A percentile compares a stretch with the other conserved stretches of the same genome.
Evolutionary conservation across 495 filamentous ascomycete species (phyloP).

Genomic region (Penicillium riverlandense): DNA sequence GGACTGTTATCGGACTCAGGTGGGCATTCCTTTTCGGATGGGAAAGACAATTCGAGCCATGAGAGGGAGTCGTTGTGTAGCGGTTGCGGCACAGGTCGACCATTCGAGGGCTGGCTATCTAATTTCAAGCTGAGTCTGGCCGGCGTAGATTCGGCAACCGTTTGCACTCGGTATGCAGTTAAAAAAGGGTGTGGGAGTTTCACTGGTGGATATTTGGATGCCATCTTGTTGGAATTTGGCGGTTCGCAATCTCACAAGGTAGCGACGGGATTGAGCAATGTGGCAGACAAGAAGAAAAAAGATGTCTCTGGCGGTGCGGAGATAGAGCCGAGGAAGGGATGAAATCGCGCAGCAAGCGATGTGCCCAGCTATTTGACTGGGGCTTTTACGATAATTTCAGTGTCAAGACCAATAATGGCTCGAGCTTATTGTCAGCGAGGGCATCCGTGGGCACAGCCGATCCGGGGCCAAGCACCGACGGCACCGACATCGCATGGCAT

Average conservation of each 20-base stretch:
- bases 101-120: conserved; percentile 17
- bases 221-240: conserved; percentile 6
- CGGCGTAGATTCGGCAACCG: conserved; percentile 13
- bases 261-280: too few relatives aligned
- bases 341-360: too few relatives aligned
- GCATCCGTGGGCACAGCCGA: too few relatives aligned
- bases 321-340: too few relatives aligned
- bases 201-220: conserved; percentile 16
- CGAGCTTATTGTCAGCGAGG: too few relatives aligned
- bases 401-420: too few relatives aligned
- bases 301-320: too few relatives aligned
- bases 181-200: conserved; percentile 26
- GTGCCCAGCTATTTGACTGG: too few relatives aligned
- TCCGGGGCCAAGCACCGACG: too few relatives aligned
- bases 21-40: conserved; percentile 16
- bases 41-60: conserved; percentile 23
- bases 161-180: conserved; percentile 22
- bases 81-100: conserved; percentile 18
- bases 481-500: too few relatives aligned
- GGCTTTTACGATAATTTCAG: too few relatives aligned
- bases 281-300: too few relatives aligned
- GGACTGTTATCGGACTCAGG: conserved; percentile 25
- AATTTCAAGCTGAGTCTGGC: conserved; percentile 17
- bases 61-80: conserved; percentile 25
- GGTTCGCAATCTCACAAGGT: neutral